Evolutionary conservation across 192 early-diverging fungal genomes (phyloP), one percentile per base, ranked within the genome.

Genomic region (Obelidium mucronatum): DNA sequence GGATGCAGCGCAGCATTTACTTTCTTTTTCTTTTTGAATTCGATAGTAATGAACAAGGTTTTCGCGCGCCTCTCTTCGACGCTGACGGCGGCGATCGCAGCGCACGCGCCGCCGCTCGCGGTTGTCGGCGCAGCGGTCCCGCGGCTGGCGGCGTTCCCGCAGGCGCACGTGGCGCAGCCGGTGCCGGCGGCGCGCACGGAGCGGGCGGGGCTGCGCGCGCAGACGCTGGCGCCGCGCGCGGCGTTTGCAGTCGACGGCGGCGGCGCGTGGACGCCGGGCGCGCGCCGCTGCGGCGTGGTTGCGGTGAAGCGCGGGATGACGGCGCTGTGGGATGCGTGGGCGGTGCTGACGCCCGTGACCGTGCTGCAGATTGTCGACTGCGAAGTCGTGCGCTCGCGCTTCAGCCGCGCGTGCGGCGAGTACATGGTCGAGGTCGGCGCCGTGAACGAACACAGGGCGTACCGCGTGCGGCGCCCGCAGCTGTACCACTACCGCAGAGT

Each of bases 281-380:
- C 78, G 26, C 73, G 55, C 51, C 75, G 82, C 8, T 80, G 80
- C 19, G 97, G 97, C 34, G 82, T 94, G 8, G 90, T 99, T 68
- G 97, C 90, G 37, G 82, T 87, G 74, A 99, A 99, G 82, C 89
- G 91, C 85, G 97, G 97, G n/a, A 99, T 97, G 96, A 92, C 92
- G 19, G 90, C 90, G 17, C 82, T 95, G 73, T 99, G 95, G 95
- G 92, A 95, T 83, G 95, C 96, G 74, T 96, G 93, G 91, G 97
- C 96, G 40, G 88, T 88, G 19, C 86, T 94, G 77, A 90, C 94
- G 36, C 95, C 96, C 28, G 94, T 96, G 5, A 99, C 97, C 24
- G 85, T 99, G 48, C 76, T 95, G 35, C 91, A 95, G 80, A 71
- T 85, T 71, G 80, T 82, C 13, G 85, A 87, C 61, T 74, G 73